phyloP scores from a whole-genome alignment of 2,329 filamentous ascomycete species.

The Colletotrichum viniferum region DNA sequence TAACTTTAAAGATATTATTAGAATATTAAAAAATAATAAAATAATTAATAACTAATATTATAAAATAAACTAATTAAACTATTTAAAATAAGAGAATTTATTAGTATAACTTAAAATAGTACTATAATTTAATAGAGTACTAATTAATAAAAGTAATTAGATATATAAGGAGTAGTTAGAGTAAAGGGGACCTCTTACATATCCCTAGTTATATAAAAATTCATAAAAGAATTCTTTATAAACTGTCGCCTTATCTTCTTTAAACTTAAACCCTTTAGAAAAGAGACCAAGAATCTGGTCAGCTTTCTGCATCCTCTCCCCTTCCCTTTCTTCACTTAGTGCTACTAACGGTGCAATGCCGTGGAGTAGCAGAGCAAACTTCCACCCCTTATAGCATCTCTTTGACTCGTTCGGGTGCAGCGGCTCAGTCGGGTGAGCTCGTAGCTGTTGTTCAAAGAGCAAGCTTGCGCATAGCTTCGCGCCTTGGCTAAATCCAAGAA shows the following conservation, averaged over 20 bases:
- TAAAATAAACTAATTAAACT: no score
- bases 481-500: background rate
- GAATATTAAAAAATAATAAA: no score
- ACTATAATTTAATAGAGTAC: no score
- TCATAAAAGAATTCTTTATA: no score
- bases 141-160: no score
- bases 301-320: background rate
- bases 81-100: no score
- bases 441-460: background rate
- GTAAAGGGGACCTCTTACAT: no score
- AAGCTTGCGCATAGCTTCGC: background rate
- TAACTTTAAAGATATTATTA: no score
- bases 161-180: no score
- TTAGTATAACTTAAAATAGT: no score
- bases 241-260: background rate
- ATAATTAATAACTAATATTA: no score
- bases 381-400: background rate
- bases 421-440: background rate
- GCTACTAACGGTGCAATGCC: background rate
- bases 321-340: background rate
- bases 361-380: background rate
- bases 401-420: background rate
- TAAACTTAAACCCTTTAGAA: background rate
- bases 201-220: no score
- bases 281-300: background rate